Evolutionary conservation across 2,329 filamentous ascomycete species (phyloP), one percentile per base, ranked within the genome.

Genomic region (Didymella pomorum): DNA sequence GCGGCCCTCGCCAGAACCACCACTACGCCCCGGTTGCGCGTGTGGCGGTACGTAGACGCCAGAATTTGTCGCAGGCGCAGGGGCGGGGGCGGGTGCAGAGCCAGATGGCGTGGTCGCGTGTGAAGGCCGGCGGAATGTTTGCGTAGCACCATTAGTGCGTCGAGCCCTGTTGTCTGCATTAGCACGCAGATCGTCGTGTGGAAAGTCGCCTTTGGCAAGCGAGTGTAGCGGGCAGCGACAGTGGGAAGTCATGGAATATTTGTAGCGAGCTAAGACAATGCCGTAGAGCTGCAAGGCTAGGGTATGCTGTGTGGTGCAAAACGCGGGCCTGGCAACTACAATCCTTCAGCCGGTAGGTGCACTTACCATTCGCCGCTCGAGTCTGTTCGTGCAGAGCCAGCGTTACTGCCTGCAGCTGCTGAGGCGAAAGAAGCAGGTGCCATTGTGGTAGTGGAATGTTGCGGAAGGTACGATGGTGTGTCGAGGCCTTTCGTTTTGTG

Each of bases 91-190:
- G 75, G 76, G 65, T 43, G 74, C 74, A 55, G 76, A 76, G 45
- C 69, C 72, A 48, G 83, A 81, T 62, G 79, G 75, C 65, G 81
- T 83, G 55, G 84, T 83, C 67, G 85, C 85, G 72, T 85, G 81
- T 69, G 86, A 89, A 42, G 86, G 80, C 70, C 87, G 83, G 63
- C 86, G 85, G 79, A 89, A 89, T 66, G 87, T 89, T 76, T 88
- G 86, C 62, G 86, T 88, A 65, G 85, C 83, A 78, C 87, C 87
- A 71, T 89, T 89, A 67, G 84, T 81, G 72, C 86, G 85, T 74
- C 86, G 84, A 74, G 86, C 81, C 86, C 86, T 88, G 44, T n/a
- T 25, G 12, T 28, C 29, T 29, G 62, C 50, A 61, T 70, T 25
- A 73, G 66, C 56, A 60, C 57, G 37, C 26, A 33, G 44, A 23